Base-by-base conservation (phyloP, 2,329 filamentous ascomycete species). In the Gaeumannomyces sp. region DNA sequence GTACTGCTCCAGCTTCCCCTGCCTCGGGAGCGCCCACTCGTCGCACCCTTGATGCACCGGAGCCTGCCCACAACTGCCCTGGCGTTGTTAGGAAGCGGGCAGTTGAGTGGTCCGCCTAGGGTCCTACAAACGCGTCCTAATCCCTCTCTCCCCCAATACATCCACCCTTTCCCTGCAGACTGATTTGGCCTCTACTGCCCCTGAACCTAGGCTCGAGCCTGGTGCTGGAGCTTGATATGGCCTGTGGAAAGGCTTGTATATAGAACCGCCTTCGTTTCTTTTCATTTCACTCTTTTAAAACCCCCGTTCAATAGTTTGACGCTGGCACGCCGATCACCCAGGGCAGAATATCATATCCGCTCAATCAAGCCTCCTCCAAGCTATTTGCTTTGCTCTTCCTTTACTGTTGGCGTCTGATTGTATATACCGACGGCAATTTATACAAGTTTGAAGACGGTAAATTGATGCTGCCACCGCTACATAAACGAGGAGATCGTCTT, bases 31-130 rank as follows among this genome's bases (percentile, higher is more conserved):
- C n/a, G 4, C 6, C 45, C 10, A 22, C n/a, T 11, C 45, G 22
- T 25, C 45, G 45, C 14, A 22, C 10, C 22, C 3, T 25, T 53
- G 45, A 11, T 5, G 19, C 19, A 2, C 45, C 45, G 19, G 45
- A 50, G 45, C 4, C 22, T n/a, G 45, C 22, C 25, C 38, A 64
- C 60, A 19, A 61, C 64, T 53, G 65, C 68, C 29, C 60, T 64
- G 8, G 60, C 64, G 7, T 61, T 66, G 28, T 35, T 66, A 13
- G 57, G 29, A 64, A 60, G 60, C 50, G 59, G 25, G 59, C 59
- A 3, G 62, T 60, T 11, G n/a, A 62, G 59, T 66, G 64, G 59
- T 57, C 59, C 8, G 65, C 62, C 16, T 66, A 35, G 58, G 50
- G 45, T 11, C 8, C 4, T 22, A 2, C 1, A 50, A 50, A 50